A percentile compares a stretch with the other conserved stretches of the same genome.
Evolutionary conservation across 1,284 basidiomycete genomes (phyloP).

Genomic region (Moesziomyces sp.): DNA sequence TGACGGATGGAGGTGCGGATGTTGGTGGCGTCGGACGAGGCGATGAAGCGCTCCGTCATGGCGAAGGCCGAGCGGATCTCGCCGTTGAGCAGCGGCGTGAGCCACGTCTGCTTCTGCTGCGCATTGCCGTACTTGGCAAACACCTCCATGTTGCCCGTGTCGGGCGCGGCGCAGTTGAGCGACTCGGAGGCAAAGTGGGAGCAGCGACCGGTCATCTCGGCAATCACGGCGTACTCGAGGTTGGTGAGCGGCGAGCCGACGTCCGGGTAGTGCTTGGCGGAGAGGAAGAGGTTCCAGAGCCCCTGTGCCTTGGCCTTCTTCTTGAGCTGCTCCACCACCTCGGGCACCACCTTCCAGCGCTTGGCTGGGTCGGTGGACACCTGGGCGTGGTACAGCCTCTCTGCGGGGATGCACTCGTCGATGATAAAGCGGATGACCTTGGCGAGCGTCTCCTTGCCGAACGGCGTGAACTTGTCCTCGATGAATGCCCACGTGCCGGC

Average conservation of each 20-base stretch:
- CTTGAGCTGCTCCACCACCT: slow-evolving; percentile 86
- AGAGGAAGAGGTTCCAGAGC: slow-evolving; percentile 96
- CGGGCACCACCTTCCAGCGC: slow-evolving; percentile 86
- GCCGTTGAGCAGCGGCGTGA: slow-evolving; percentile 86
- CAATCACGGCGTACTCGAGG: slow-evolving; percentile 97
- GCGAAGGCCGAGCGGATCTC: slow-evolving; percentile 82
- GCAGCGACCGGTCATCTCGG: slow-evolving; percentile 88
- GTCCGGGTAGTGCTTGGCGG: slow-evolving; percentile 86
- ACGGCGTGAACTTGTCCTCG: slow-evolving; percentile 75
- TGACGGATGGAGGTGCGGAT: slow-evolving; percentile 87
- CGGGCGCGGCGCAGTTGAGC: slow-evolving; percentile 91
- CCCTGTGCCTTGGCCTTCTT: slow-evolving; percentile 85
- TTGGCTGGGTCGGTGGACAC: slow-evolving; percentile 79
- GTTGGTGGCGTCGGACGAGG: slow-evolving; percentile 95
- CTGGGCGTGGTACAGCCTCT: slow-evolving; percentile 82
- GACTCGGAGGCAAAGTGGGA: slow-evolving; percentile 84
- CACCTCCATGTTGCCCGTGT: slow-evolving; percentile 88
- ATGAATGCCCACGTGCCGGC: slow-evolving; percentile 67
- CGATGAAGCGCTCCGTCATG: slow-evolving; percentile 70
- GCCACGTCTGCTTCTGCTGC: slow-evolving; percentile 91
- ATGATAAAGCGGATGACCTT: slow-evolving; percentile 87
- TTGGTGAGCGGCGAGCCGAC: slow-evolving; percentile 87
- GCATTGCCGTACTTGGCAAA: slow-evolving; percentile 89
- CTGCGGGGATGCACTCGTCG: slow-evolving; percentile 86
- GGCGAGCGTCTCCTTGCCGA: slow-evolving; percentile 83